A percentile compares a stretch with the other conserved stretches of the same genome.
Conservation (phyloP, 1,139 yeast genomes). For the Yamadazyma diospyri region DNA sequence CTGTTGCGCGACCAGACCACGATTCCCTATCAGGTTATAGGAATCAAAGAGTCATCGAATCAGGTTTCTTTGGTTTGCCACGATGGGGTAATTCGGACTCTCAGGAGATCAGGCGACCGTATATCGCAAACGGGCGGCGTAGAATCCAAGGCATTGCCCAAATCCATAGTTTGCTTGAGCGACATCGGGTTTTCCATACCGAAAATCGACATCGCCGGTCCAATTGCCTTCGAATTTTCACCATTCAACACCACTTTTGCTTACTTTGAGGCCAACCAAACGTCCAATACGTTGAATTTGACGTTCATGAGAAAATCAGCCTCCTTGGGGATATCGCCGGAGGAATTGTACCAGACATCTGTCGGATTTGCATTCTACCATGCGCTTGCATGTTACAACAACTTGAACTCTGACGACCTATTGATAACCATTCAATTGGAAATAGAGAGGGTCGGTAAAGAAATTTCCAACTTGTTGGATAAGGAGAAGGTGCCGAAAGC, state of each 20-base stretch:
- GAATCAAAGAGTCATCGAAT: not conserved
- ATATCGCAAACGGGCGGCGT: not conserved
- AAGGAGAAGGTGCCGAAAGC: constrained; percentile 16
- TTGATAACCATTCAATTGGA: constrained; percentile 52
- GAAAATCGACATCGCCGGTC: constrained; percentile 18
- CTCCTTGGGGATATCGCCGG: constrained; percentile 19
- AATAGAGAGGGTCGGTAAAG: constrained; percentile 25
- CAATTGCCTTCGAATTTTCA: constrained; percentile 44
- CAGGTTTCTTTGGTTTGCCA: not conserved
- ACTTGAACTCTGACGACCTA: constrained; percentile 63
- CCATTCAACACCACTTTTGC: constrained; percentile 56
- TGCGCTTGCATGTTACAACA: constrained; percentile 65
- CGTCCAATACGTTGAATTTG: constrained; percentile 21
- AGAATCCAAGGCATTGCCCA: constrained; percentile 1
- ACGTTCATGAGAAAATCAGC: constrained; percentile 26
- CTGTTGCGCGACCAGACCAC: constrained; percentile 22
- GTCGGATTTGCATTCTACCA: constrained; percentile 65
- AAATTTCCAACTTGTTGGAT: constrained; percentile 17
- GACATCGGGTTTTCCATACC: constrained; percentile 61
- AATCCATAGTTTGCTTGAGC: constrained; percentile 22
- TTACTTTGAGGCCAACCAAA: constrained; percentile 25
- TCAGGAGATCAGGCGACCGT: not conserved
- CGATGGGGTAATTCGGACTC: not conserved
- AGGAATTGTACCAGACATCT: constrained; percentile 41
- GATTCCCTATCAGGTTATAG: constrained; percentile 4